phyloP scores from a whole-genome alignment of 257 asterid genomes.

The Nicotiana undulata region DNA sequence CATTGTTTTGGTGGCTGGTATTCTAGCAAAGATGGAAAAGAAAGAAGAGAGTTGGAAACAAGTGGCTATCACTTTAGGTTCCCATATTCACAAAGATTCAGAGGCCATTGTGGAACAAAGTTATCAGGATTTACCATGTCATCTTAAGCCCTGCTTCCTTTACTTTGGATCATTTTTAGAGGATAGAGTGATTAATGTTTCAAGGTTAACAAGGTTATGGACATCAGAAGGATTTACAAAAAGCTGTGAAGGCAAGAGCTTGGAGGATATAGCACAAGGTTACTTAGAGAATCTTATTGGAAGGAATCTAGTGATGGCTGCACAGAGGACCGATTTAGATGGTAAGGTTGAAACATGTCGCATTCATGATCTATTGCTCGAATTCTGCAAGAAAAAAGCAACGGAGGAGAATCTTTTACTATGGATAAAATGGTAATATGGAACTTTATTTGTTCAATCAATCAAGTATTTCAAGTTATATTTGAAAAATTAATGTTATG shows the following conservation, averaged over 20 bases:
- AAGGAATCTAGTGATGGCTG: slow-evolving; percentile 6
- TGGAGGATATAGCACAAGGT: slow-evolving; percentile 14
- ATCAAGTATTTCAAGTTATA: neutral
- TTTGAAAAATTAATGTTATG: neutral
- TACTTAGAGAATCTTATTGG: slow-evolving; percentile 12
- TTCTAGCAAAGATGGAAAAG: neutral
- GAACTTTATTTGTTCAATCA: neutral
- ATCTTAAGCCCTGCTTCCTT: slow-evolving; percentile 13
- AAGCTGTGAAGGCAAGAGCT: neutral
- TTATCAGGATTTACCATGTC: neutral
- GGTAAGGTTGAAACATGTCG: slow-evolving; percentile 6
- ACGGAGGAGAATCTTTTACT: neutral
- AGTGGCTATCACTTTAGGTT: neutral
- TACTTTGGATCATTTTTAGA: slow-evolving; percentile 15
- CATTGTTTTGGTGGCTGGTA: slow-evolving; percentile 7
- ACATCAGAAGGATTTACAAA: slow-evolving; percentile 14
- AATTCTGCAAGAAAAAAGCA: slow-evolving; percentile 5
- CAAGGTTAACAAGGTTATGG: slow-evolving; percentile 13
- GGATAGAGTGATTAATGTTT: neutral
- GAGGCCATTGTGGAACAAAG: slow-evolving; percentile 6
- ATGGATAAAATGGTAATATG: neutral
- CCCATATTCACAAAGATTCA: neutral
- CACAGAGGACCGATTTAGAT: neutral
- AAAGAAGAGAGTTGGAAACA: neutral
- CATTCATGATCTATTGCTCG: slow-evolving; percentile 12